Evolutionary conservation across 2,329 filamentous ascomycete genomes (phyloP), one percentile per base, ranked within the genome.

Genomic region (Ophiosphaerella korrae): DNA sequence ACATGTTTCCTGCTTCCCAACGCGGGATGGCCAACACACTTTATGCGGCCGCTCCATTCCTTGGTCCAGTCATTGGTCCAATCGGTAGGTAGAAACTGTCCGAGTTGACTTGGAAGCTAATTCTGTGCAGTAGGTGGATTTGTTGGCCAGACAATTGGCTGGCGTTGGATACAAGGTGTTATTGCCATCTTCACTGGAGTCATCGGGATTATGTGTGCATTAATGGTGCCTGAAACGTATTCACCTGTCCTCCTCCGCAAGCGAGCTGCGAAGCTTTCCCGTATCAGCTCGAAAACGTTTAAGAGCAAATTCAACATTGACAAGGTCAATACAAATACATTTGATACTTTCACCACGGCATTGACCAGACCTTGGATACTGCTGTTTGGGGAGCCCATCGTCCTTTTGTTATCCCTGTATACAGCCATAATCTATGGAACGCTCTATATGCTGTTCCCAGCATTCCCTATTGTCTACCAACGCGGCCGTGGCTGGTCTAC

Each of bases 161-260:
- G 68, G 67, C 55, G 65, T 18, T 67, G 62, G 64, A 53, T 66
- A 9, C 39, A 53, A 16, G 55, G 53, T 31, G 86, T 87, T 72
- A 81, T 86, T 75, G 82, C 84, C 46, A 83, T 78, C 53, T 70
- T 74, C 42, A 73, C 74, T 42, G 72, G 71, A 2, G 63, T 68
- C 5, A 53, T 74, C 9, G 75, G 73, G 61, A 68, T 76, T 58
- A 26, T 44, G 11, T 42, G 39, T 14, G 32, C 40, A 1, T 35
- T 58, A 4, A 18, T 50, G 12, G 49, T 80, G 34, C 87, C 87
- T 0, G 86, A 89, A 74, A 89, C 87, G 0, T 83, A 78, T 51
- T 71, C 79, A 0, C 75, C 79, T 3, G 87, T 81, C 52, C 84
- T 89, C 55, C 80, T 89, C 4, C 78, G 84, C 44, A 82, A 80